phyloP scores from a whole-genome alignment of 108 stramenopile genomes.

The Schizochytrium sp. region DNA sequence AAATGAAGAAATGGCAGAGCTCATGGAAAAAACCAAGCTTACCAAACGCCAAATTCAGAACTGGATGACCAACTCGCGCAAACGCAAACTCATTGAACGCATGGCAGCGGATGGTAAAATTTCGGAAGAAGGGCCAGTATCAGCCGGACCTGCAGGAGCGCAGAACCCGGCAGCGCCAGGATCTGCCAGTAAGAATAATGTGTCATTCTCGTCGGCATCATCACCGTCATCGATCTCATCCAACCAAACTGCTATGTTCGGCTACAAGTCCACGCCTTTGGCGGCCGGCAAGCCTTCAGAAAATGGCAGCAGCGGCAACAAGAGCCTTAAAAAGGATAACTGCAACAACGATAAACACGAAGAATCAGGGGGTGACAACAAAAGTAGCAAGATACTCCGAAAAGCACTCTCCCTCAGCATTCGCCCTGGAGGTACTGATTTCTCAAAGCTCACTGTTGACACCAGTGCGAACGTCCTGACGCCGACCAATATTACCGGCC shows the following conservation, averaged over 20 bases:
- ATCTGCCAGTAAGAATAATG: no score
- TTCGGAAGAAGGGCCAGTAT: neutral
- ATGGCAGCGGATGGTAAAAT: conserved; percentile 7
- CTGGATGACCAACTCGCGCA: conserved; percentile 45
- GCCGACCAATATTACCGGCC: neutral
- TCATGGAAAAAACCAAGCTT: conserved; percentile 45
- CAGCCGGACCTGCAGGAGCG: no score
- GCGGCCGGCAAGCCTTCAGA: no score
- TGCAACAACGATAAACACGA: neutral
- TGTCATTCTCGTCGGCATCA: neutral
- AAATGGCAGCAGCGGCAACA: neutral
- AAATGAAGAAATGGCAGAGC: conserved; percentile 39
- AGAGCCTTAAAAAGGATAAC: neutral
- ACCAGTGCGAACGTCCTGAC: neutral
- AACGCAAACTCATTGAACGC: conserved; percentile 37
- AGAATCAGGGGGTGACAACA: neutral
- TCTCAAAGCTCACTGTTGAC: conserved; percentile 28
- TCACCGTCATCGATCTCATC: neutral
- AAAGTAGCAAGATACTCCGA: neutral
- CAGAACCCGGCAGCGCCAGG: no score
- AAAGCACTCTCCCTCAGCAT: conserved; percentile 16
- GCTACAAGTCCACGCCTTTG: no score
- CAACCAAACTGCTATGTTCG: no score
- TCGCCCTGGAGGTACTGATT: neutral
- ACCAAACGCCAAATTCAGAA: conserved; percentile 43